These are phyloP conservation scores for Solanum chaucha DNA, from an alignment of 257 asterid genomes.

Conservation along the genomic window DNA sequence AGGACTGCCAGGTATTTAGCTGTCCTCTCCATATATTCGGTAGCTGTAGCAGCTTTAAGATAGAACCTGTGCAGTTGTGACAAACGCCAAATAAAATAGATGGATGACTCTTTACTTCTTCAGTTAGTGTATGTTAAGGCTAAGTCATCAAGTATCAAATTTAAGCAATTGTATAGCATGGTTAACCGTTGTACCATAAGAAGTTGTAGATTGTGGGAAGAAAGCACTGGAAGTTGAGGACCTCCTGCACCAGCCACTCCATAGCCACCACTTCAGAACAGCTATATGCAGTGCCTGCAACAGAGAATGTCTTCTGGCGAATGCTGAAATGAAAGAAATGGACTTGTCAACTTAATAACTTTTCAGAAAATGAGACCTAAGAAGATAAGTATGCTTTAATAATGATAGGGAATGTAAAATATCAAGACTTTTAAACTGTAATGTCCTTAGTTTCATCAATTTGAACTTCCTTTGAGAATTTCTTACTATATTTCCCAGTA, in stretches of 20 bases:
- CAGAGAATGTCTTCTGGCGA: conserved; percentile 37
- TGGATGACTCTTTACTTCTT: not conserved
- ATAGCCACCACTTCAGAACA: conserved; percentile 90
- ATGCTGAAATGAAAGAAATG: conserved; percentile 30
- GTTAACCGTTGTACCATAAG: conserved; percentile 45
- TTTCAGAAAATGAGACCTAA: not conserved
- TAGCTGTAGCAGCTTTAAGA: conserved; percentile 66
- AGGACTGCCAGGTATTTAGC: conserved; percentile 64
- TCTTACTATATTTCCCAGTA: not conserved
- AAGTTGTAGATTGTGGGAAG: conserved; percentile 82
- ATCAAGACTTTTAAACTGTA: not conserved
- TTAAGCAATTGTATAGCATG: not conserved
- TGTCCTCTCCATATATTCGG: conserved; percentile 52
- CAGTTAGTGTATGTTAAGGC: not conserved
- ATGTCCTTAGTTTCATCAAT: not conserved
- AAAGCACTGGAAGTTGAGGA: conserved; percentile 79
- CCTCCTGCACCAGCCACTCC: conserved; percentile 99
- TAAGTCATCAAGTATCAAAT: not conserved
- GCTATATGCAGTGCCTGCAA: conserved; percentile 48
- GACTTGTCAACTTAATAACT: not conserved
- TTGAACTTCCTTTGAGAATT: not conserved
- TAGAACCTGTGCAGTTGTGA: conserved; percentile 52
- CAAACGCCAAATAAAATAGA: not conserved
- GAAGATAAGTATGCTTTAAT: not conserved
- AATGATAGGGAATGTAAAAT: not conserved